Evolutionary conservation across 164 flowering plant genomes (phyloP).

Genomic region (Liquidambar formosana): DNA sequence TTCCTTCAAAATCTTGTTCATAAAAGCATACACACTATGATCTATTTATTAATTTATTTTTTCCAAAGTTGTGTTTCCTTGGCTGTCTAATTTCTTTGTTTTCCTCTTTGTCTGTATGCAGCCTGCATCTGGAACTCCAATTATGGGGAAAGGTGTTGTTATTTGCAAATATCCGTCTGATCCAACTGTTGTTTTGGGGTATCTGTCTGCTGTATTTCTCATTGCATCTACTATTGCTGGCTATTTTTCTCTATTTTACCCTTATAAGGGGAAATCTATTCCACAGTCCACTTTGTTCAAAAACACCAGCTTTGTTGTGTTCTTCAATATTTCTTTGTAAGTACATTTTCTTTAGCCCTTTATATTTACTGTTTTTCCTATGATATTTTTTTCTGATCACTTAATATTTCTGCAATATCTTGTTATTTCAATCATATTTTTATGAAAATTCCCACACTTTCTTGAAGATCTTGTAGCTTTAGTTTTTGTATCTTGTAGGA

Average conservation of each 20-base stretch:
- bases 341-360: too few relatives aligned
- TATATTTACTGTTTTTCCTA: not conserved
- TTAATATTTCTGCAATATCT: not conserved
- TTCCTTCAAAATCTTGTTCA: not conserved
- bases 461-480: too few relatives aligned
- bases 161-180: slow-evolving; percentile 52
- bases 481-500: too few relatives aligned
- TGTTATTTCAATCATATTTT: not conserved
- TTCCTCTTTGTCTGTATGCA: slow-evolving; percentile 3
- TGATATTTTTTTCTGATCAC: not conserved
- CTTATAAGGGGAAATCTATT: slow-evolving; percentile 70
- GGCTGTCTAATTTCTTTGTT: not conserved
- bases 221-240: slow-evolving; percentile 25
- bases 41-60: too few relatives aligned
- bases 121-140: slow-evolving; percentile 45
- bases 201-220: slow-evolving; percentile 26
- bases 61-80: too few relatives aligned
- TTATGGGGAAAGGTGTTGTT: slow-evolving; percentile 32
- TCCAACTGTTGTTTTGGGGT: slow-evolving; percentile 40
- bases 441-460: not conserved
- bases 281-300: slow-evolving; percentile 61
- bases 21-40: not conserved
- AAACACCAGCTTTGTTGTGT: slow-evolving; percentile 56
- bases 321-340: slow-evolving; percentile 75
- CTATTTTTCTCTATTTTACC: slow-evolving; percentile 46